phyloP scores from a whole-genome alignment of 2,329 filamentous ascomycete species.

The Exophiala sp. region DNA sequence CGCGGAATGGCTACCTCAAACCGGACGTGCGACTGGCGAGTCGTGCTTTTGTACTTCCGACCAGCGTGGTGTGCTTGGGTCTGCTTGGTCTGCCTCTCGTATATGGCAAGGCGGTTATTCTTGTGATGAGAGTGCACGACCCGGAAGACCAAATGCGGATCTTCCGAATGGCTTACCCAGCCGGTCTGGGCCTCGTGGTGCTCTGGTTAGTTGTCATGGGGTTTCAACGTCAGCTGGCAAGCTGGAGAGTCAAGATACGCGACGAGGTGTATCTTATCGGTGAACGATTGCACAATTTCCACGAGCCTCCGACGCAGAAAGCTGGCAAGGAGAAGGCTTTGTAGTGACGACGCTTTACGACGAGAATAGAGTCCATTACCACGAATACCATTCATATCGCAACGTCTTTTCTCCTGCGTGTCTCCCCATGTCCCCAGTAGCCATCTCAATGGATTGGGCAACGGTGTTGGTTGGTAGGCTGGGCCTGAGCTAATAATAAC shows the following conservation, averaged over 20 bases:
- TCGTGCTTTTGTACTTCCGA: constrained; percentile 77
- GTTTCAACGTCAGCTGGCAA: constrained; percentile 52
- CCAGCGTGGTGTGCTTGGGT: constrained; percentile 53
- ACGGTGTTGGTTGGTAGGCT: too few species aligned
- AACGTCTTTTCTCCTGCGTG: too few species aligned
- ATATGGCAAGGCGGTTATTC: constrained; percentile 41
- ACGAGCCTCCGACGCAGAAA: constrained; percentile 42
- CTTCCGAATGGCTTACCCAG: constrained; percentile 70
- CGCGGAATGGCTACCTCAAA: constrained; percentile 68
- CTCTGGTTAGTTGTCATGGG: constrained; percentile 29
- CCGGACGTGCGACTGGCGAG: constrained; percentile 76
- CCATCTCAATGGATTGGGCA: too few species aligned
- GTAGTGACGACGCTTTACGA: not conserved
- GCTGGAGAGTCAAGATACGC: constrained; percentile 74
- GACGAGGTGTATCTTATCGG: constrained; percentile 97
- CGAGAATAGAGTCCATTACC: not conserved
- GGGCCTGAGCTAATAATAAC: too few species aligned
- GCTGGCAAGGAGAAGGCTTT: not conserved
- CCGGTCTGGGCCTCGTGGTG: constrained; percentile 45
- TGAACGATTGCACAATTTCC: constrained; percentile 91
- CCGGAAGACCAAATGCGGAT: constrained; percentile 38
- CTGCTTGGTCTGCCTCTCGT: constrained; percentile 65
- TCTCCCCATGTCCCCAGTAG: too few species aligned
- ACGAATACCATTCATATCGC: too few species aligned
- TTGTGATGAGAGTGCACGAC: constrained; percentile 4